Evolutionary conservation across 768 basidiomycete genomes (phyloP), one percentile per base, ranked within the genome.

Genomic region (Suillus tomentosus): DNA sequence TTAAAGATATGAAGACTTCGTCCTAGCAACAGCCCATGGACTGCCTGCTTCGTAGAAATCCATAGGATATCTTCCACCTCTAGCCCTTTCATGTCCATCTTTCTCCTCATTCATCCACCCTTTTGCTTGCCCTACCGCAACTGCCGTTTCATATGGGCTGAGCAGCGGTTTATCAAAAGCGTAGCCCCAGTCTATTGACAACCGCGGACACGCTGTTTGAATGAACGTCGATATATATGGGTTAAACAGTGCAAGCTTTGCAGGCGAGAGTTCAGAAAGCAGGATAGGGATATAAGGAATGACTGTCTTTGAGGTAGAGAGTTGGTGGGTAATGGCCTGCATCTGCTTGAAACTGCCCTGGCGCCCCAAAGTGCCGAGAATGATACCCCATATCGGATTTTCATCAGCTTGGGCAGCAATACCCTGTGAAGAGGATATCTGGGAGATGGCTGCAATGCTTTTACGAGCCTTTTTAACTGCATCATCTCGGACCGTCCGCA

Each of bases 181-280:
- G 72, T 96, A 96, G 4, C 97, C 97, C 97, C 97, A 99, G 73
- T 99, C 97, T 63, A 99, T 99, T 19, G 94, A 95, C 61, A 99
- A 79, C 31, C 97, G 87, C 3, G 97, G 97, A 75, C 97, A 99
- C 0, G 95, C 94, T 1, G 97, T 99, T 74, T 99, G 97, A 19
- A 99, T 86, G 74, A 99, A 99, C 0, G 92, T 88, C 2, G 92
- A 88, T 68, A 99, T 84, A 65, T 94, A 86, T 0, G 87, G 86
- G 54, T 83, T 81, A 75, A 99, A 92, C 3, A 99, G 81, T 5
- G 91, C 82, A 39, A 99, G 84, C 73, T 99, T 99, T 5, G 92
- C 89, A 0, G 97, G 97, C 0, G 95, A 97, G n/a, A 99, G 82
- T 74, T 99, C 97, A 9, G 97, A 99, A 53, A 99, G 85, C 0